Conservation (phyloP, 176 grass and related monocot genomes). For the Themeda triandra region DNA sequence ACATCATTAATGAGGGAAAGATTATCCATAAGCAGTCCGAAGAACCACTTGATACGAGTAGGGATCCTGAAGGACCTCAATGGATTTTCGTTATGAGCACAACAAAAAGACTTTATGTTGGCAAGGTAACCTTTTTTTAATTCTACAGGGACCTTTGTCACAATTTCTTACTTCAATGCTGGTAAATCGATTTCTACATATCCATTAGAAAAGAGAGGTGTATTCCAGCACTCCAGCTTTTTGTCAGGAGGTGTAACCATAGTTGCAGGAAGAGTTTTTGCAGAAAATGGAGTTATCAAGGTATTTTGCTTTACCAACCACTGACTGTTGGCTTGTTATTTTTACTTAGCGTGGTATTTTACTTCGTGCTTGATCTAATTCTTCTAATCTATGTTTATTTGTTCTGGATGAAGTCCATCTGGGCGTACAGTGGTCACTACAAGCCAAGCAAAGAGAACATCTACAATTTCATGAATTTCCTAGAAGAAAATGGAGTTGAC, state of each 20-base stretch:
- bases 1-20: slow-evolving; percentile 46
- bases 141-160: not conserved
- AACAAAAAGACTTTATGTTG: slow-evolving; percentile 65
- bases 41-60: slow-evolving; percentile 63
- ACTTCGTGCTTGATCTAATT: not conserved
- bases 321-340: not conserved
- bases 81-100: slow-evolving; percentile 99
- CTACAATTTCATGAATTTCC: slow-evolving; percentile 56
- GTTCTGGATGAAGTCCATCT: slow-evolving; percentile 54
- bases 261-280: slow-evolving; percentile 83
- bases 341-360: not conserved
- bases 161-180: not conserved
- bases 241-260: slow-evolving; percentile 84
- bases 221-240: slow-evolving; percentile 97
- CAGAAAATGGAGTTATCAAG: slow-evolving; percentile 65
- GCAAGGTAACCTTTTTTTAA: slow-evolving; percentile 59
- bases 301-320: slow-evolving; percentile 32
- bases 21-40: slow-evolving; percentile 59
- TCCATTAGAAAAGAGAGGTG: slow-evolving; percentile 77
- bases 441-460: slow-evolving; percentile 70
- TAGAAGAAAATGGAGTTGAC: slow-evolving; percentile 72
- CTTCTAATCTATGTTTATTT: not conserved
- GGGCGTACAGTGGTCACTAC: slow-evolving; percentile 94
- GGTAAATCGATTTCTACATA: not conserved
- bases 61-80: slow-evolving; percentile 53